phyloP scores from a whole-genome alignment of 192 early-diverging fungal species.

The Coemansia sp. region DNA sequence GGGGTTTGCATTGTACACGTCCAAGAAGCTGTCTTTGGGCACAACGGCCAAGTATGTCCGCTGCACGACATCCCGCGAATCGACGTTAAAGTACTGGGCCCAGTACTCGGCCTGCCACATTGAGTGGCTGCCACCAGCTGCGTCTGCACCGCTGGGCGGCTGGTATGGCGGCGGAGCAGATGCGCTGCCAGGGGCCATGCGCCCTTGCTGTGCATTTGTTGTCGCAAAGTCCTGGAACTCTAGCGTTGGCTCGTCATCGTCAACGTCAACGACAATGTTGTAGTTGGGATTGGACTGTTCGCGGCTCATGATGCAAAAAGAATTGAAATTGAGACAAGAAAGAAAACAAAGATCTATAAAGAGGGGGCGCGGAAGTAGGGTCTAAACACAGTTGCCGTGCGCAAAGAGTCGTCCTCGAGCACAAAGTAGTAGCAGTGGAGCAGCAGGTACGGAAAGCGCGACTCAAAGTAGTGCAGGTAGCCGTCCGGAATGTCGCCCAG shows the following conservation, averaged over 20 bases:
- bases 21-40: constrained; percentile 77
- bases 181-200: constrained; percentile 18
- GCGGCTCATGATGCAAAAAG: constrained; percentile 26
- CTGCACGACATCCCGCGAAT: constrained; percentile 76
- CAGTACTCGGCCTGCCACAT: constrained; percentile 93
- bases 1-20: constrained; percentile 77
- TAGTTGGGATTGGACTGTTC: constrained; percentile 38
- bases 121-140: constrained; percentile 43
- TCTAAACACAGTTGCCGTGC: constrained; percentile 64
- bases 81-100: constrained; percentile 88
- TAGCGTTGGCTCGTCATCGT: constrained; percentile 53
- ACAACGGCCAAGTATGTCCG: constrained; percentile 67
- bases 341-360: constrained; percentile 15
- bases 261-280: constrained; percentile 57
- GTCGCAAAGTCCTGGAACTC: constrained; percentile 58
- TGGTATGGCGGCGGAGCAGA: constrained; percentile 42
- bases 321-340: background rate
- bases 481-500: constrained; percentile 85
- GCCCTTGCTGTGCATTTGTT: constrained; percentile 27
- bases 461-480: constrained; percentile 87
- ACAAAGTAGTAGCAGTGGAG: constrained; percentile 88
- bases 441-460: constrained; percentile 84
- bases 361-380: constrained; percentile 63
- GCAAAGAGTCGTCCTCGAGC: constrained; percentile 59
- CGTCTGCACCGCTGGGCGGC: constrained; percentile 12